phyloP scores from a whole-genome alignment of 768 basidiomycete species.

The Crepidotus variabilis region DNA sequence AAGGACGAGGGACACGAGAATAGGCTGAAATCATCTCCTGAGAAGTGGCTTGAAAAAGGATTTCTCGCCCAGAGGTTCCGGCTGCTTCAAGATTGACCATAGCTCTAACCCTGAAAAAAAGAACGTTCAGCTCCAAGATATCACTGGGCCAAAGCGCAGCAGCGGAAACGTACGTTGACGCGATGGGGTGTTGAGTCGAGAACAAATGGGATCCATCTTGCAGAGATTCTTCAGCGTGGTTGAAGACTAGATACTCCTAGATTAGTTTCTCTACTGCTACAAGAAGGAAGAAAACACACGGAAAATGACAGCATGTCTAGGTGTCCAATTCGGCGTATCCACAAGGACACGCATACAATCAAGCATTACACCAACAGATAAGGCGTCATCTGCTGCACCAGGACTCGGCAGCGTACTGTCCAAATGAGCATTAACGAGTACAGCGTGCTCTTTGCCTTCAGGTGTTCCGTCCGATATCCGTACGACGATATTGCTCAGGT shows the following conservation, averaged over 20 bases:
- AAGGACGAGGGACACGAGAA: conserved; percentile 82
- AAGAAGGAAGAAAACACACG: conserved; percentile 43
- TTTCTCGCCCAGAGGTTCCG: conserved; percentile 80
- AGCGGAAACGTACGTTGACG: conserved; percentile 52
- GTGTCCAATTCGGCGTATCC: conserved; percentile 62
- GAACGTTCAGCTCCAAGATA: background rate
- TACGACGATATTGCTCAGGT: conserved; percentile 86
- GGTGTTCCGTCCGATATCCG: conserved; percentile 78
- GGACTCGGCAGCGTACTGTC: conserved; percentile 90
- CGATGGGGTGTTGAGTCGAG: conserved; percentile 82
- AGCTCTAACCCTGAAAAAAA: conserved; percentile 63
- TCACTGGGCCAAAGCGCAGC: background rate
- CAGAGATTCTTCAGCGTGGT: conserved; percentile 90
- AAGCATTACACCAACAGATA: conserved; percentile 88
- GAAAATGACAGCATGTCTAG: conserved; percentile 78
- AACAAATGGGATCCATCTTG: conserved; percentile 95
- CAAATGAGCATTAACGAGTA: conserved; percentile 86
- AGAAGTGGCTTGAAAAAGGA: conserved; percentile 95
- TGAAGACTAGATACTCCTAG: conserved; percentile 65
- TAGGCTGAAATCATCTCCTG: conserved; percentile 94
- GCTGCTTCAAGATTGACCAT: conserved; percentile 93
- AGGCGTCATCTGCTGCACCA: conserved; percentile 84
- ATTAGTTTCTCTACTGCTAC: background rate
- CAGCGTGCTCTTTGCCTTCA: conserved; percentile 72
- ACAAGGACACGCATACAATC: conserved; percentile 81